Conservation (phyloP, 805 yeast species). For the Blastobotrys mokoenaii region DNA sequence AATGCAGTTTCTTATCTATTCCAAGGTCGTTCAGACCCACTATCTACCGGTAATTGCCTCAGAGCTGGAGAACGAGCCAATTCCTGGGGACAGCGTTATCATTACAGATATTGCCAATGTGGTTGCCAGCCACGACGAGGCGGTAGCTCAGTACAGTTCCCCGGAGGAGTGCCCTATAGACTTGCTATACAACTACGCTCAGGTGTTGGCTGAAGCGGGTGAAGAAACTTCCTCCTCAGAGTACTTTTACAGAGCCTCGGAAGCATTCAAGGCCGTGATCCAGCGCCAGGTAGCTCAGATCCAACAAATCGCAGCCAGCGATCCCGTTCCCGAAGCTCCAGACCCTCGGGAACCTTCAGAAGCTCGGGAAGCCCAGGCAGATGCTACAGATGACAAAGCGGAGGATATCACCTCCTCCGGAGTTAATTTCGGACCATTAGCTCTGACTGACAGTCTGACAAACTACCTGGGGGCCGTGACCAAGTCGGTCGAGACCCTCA, state of each 20-base stretch:
- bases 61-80: conserved; percentile 6
- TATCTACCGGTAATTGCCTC: conserved; percentile 4
- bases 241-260: conserved; percentile 9
- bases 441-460: background rate
- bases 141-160: conserved; percentile 6
- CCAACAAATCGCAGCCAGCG: conserved; percentile 5
- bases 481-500: background rate
- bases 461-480: background rate
- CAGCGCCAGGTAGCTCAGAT: conserved; percentile 11
- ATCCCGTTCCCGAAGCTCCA: background rate
- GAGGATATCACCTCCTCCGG: background rate
- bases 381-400: too few species aligned
- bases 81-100: conserved; percentile 2
- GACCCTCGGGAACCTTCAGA: too few species aligned
- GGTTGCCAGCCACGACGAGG: conserved; percentile 8
- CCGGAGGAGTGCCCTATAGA: conserved; percentile 8
- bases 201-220: conserved; percentile 17
- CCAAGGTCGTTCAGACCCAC: conserved; percentile 34
- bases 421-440: conserved; percentile 3
- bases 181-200: conserved; percentile 18
- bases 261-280: conserved; percentile 13
- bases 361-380: too few species aligned
- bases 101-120: conserved; percentile 8
- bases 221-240: conserved; percentile 13
- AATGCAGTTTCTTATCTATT: conserved; percentile 50